Evolutionary conservation across 2,329 filamentous ascomycete genomes (phyloP), one percentile per base, ranked within the genome.

Genomic region (Penicillium sp.): DNA sequence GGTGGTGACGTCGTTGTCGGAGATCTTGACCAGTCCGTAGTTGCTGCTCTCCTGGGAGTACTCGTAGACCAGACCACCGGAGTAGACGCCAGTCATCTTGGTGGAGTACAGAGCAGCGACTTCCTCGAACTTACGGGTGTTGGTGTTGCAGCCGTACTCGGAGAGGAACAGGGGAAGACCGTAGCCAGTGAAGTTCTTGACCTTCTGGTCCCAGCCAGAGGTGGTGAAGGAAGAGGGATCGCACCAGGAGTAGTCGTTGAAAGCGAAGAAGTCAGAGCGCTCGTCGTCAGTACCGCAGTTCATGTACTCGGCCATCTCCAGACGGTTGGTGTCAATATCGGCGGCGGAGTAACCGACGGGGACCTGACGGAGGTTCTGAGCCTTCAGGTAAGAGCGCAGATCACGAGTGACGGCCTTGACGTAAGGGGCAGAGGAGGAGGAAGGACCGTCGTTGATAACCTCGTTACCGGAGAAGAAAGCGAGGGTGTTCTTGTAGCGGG

Each of bases 1-100:
- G 60, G 88, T 83, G 28, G 77, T 77, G 28, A 89, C 82, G 24
- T 74, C 75, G 70, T 74, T 66, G 59, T 81, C 83, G 43, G 74
- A 69, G 68, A 94, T 79, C 54, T 84, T 77, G 70, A 92, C 91
- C 55, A 96, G 87, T 61, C 92, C 93, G 75, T 87, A 97, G 42
- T 87, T 81, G 77, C 87, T 91, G 57, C 82, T 81, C 75, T 95
- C 91, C 77, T 95, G 89, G 9, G 89, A 87, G 81, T 96, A 99
- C 77, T 97, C 92, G 79, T 97, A 99, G 74, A 97, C 90, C 34
- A 99, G 84, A 73, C 94, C 94, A 67, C 94, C 94, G 36, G 92
- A 97, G 84, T 96, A 97, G 67, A 97, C 92, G 16, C 75, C 65
- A 7, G 88, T 92, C 93, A 97, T 97, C 56, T 96, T 73, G 18